phyloP scores from a whole-genome alignment of 75 land plant genomes.

The Cryptomeria japonica region DNA sequence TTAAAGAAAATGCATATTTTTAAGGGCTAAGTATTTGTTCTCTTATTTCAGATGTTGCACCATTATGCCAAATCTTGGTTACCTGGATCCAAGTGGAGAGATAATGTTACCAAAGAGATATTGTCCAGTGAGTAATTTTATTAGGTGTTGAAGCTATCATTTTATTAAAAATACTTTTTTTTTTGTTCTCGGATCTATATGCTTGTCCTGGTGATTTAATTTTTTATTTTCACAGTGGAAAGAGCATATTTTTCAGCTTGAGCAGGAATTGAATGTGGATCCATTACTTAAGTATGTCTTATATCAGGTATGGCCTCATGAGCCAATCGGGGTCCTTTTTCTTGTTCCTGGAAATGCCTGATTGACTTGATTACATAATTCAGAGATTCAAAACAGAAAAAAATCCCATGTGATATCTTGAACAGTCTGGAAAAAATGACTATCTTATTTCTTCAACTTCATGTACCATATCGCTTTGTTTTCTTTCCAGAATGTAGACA shows the following conservation, averaged over 20 bases:
- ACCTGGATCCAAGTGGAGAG: slow-evolving; percentile 48
- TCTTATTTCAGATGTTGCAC: slow-evolving; percentile 27
- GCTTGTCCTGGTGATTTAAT: not conserved
- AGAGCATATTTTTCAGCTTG: slow-evolving; percentile 28
- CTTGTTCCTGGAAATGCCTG: not conserved
- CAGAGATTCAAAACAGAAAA: not conserved
- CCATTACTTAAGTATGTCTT: slow-evolving; percentile 36
- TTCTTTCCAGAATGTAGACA: not conserved
- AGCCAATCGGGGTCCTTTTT: not conserved
- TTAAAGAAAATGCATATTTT: not conserved
- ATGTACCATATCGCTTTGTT: not conserved
- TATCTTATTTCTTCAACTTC: not conserved
- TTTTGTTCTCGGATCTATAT: not conserved
- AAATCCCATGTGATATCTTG: not conserved
- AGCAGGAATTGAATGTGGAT: slow-evolving; percentile 24
- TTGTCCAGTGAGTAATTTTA: slow-evolving; percentile 38
- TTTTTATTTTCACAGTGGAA: slow-evolving; percentile 21
- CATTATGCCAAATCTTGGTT: slow-evolving; percentile 46
- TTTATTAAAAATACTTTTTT: not conserved
- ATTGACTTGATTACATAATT: not conserved
- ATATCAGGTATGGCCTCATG: slow-evolving; percentile 14
- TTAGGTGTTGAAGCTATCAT: not conserved
- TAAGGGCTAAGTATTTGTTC: not conserved
- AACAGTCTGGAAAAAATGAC: not conserved
- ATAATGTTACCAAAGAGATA: slow-evolving; percentile 37